Conservation (phyloP, 2,329 filamentous ascomycete genomes). For the Neopestalotiopsis clavispora region DNA sequence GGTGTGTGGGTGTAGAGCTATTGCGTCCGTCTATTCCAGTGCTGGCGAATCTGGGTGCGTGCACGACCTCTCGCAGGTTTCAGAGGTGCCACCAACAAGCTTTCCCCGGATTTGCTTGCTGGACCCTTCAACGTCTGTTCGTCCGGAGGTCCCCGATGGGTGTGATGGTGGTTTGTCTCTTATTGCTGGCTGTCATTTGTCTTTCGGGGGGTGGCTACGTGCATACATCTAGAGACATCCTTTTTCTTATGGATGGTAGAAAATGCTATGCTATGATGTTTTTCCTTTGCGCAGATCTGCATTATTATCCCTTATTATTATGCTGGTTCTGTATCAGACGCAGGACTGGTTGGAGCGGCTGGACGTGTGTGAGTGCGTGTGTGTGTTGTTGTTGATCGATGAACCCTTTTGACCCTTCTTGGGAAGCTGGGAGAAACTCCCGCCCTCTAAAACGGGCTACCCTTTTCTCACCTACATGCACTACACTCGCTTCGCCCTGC, state of each 20-base stretch:
- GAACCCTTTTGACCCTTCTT: conserved; percentile 4
- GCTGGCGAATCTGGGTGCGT: not conserved
- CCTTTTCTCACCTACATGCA: not conserved
- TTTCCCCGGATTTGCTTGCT: conserved; percentile 2
- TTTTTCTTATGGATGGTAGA: not conserved
- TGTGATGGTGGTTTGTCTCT: no score
- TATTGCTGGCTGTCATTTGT: not conserved
- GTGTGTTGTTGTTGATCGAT: not conserved
- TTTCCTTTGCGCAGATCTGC: not conserved
- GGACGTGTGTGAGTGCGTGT: not conserved
- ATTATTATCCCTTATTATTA: not conserved
- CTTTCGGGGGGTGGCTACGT: not conserved
- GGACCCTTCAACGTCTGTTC: not conserved
- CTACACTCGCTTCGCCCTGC: conserved; percentile 11
- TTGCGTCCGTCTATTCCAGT: not conserved
- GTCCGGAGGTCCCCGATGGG: not conserved
- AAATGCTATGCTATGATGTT: not conserved
- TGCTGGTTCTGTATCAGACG: conserved; percentile 1
- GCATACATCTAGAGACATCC: not conserved
- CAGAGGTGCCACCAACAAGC: not conserved
- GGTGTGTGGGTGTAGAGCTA: no score
- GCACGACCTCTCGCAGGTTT: not conserved
- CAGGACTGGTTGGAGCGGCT: not conserved
- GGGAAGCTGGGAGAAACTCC: not conserved
- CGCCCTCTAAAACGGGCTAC: not conserved